These are phyloP conservation scores for Phellopilus nigrolimitatus DNA, from an alignment of 1,284 basidiomycete species.

Conservation along the genomic window DNA sequence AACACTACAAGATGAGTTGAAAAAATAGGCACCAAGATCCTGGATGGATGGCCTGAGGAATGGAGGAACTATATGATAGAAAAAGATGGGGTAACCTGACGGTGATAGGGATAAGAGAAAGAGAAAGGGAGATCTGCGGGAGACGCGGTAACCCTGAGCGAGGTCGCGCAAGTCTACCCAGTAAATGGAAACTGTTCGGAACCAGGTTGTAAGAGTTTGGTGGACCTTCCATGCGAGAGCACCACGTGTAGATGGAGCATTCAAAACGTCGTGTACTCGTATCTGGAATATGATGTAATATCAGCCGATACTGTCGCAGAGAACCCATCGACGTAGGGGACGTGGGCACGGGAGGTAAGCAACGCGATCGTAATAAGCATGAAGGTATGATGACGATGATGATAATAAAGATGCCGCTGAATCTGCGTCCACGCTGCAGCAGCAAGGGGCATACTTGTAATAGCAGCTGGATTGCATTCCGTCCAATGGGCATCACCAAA, in stretches of 20 bases:
- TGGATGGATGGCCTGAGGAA: background rate
- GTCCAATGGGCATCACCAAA: constrained; percentile 14
- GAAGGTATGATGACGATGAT: constrained; percentile 4
- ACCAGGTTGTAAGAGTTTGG: constrained; percentile 4
- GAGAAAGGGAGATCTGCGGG: background rate
- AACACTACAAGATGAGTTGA: constrained; percentile 53
- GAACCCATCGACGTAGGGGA: background rate
- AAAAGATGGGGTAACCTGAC: background rate
- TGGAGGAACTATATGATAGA: constrained; percentile 11
- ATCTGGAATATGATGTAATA: constrained; percentile 10
- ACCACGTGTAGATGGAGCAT: constrained; percentile 17
- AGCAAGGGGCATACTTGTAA: background rate
- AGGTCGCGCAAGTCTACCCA: background rate
- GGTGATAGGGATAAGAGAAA: background rate
- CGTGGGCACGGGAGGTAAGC: background rate
- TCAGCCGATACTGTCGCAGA: constrained; percentile 6
- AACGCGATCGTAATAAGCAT: background rate
- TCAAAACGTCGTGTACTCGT: constrained; percentile 4
- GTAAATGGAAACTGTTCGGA: background rate
- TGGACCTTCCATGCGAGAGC: background rate
- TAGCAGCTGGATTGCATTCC: background rate
- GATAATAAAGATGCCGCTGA: background rate
- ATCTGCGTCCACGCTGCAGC: background rate
- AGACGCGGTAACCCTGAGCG: constrained; percentile 2
- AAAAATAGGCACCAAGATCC: background rate